Conservation (phyloP, 1,284 basidiomycete species). For the Flammula alnicola region DNA sequence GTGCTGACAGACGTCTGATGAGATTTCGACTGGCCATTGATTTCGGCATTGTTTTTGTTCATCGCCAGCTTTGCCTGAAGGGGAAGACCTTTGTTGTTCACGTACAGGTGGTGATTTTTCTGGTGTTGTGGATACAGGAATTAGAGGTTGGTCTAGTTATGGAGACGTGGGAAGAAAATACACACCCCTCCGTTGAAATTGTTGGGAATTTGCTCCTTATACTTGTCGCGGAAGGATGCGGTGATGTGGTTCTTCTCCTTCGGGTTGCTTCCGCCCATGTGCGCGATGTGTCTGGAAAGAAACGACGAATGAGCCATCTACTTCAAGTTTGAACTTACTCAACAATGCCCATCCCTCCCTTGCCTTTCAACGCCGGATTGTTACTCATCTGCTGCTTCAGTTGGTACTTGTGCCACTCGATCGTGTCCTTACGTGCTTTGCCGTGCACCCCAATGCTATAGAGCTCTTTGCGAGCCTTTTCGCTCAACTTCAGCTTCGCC, state of each 20-base stretch:
- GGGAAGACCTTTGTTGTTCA: slow-evolving; percentile 3
- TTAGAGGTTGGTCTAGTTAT: no score
- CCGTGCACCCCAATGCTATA: no score
- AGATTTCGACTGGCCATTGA: no score
- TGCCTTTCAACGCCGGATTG: neutral
- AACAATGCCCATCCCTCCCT: no score
- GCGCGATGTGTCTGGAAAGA: slow-evolving; percentile 8
- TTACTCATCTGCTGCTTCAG: neutral
- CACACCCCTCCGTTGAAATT: neutral
- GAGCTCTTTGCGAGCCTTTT: no score
- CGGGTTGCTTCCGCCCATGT: slow-evolving; percentile 13
- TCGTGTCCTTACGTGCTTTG: neutral
- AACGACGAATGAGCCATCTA: no score
- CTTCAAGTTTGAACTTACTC: no score
- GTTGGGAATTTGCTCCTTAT: neutral
- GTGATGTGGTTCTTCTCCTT: slow-evolving; percentile 15
- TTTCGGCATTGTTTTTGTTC: no score
- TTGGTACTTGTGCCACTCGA: neutral
- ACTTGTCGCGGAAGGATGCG: slow-evolving; percentile 3
- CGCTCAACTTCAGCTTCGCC: no score
- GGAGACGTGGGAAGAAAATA: no score
- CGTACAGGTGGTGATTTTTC: slow-evolving; percentile 7
- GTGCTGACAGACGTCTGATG: no score
- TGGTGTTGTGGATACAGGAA: no score
- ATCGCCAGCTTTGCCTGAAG: neutral